These are phyloP conservation scores for Emericellopsis cladophorae DNA, from an alignment of 2,329 filamentous ascomycete genomes.

Conservation along the genomic window DNA sequence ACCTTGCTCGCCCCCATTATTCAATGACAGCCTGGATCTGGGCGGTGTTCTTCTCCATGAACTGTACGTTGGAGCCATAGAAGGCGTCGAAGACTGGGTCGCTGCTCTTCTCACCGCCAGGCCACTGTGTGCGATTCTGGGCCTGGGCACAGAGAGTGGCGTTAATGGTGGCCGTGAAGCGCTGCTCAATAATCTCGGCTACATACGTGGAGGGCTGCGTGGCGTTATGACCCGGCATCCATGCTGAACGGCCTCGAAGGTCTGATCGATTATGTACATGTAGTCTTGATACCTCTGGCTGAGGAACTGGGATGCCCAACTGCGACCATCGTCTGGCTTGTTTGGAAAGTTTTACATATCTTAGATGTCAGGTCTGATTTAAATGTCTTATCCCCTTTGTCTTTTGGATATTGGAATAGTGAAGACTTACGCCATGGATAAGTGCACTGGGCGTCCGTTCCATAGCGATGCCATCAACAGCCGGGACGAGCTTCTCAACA, in stretches of 20 bases:
- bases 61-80: constrained; percentile 25
- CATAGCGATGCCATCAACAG: constrained; percentile 3
- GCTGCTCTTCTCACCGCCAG: constrained; percentile 23
- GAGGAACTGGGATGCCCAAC: constrained; percentile 35
- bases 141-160: constrained; percentile 25
- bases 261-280: constrained; percentile 19
- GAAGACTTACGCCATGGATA: constrained; percentile 4
- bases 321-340: constrained; percentile 32
- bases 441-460: constrained; percentile 2
- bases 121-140: constrained; percentile 27
- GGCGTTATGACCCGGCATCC: constrained; percentile 17
- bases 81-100: constrained; percentile 26
- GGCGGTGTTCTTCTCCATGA: constrained; percentile 32
- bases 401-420: too few relatives aligned
- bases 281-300: constrained; percentile 25
- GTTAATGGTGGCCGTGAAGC: constrained; percentile 21
- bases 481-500: constrained; percentile 32
- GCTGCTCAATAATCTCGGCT: constrained; percentile 19
- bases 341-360: constrained; percentile 22
- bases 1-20: constrained; percentile 5
- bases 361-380: neutral
- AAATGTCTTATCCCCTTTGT: too few relatives aligned
- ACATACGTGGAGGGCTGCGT: constrained; percentile 12
- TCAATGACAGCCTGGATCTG: constrained; percentile 15
- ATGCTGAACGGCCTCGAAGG: constrained; percentile 30